phyloP scores from a whole-genome alignment of 148 eudicot genomes.

The Rhododendron griersonianum region DNA sequence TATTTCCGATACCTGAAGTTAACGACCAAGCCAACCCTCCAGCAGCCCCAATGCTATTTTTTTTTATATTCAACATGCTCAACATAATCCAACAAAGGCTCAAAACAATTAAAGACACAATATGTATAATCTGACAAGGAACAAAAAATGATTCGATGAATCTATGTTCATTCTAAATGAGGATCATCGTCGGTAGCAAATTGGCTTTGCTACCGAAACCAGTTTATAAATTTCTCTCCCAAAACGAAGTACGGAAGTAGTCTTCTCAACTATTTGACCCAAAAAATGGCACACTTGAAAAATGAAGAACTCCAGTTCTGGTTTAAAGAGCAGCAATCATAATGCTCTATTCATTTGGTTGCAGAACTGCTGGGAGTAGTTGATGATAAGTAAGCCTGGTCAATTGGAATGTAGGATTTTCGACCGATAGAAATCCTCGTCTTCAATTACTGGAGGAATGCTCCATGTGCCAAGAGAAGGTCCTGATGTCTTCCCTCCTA shows the following conservation, averaged over 20 bases:
- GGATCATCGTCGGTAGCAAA: background rate
- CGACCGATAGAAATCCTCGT: conserved; percentile 68
- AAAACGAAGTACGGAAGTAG: background rate
- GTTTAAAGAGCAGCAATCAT: background rate
- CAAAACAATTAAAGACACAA: background rate
- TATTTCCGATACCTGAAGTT: too few relatives aligned
- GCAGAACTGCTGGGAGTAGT: background rate
- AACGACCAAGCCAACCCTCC: too few relatives aligned
- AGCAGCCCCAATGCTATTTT: background rate
- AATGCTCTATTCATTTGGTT: background rate
- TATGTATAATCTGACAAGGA: background rate
- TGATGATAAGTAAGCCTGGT: background rate
- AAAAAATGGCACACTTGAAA: background rate
- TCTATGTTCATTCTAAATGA: background rate
- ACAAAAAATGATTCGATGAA: background rate
- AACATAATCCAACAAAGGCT: background rate
- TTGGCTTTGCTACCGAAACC: background rate
- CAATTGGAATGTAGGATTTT: conserved; percentile 14
- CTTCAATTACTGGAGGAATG: conserved; percentile 69
- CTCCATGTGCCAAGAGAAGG: conserved; percentile 90
- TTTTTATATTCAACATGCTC: background rate
- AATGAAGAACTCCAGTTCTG: background rate
- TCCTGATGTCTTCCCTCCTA: conserved; percentile 71
- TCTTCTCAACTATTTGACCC: background rate
- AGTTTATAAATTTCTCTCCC: background rate